A percentile compares a stretch with the other conserved stretches of the same genome.
phyloP scores from a whole-genome alignment of 768 basidiomycete species.

The Psilocybe subaeruginosa region DNA sequence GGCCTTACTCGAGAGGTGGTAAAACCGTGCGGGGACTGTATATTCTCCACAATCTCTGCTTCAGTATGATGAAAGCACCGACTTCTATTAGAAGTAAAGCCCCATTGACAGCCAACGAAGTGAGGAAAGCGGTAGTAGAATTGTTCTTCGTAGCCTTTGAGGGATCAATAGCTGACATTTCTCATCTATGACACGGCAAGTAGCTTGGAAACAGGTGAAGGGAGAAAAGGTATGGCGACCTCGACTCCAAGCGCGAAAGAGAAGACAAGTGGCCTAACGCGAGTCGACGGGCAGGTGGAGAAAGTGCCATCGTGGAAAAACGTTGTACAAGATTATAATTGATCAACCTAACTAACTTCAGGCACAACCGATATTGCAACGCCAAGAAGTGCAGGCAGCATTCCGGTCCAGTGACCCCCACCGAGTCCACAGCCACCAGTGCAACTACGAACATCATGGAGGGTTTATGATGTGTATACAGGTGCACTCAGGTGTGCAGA shows the following conservation, averaged over 20 bases:
- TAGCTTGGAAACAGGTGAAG: not conserved
- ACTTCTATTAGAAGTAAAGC: slow-evolving; percentile 50
- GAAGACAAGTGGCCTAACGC: not conserved
- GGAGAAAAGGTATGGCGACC: not conserved
- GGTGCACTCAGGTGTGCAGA: too few species aligned
- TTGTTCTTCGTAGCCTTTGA: slow-evolving; percentile 28
- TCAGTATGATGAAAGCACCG: slow-evolving; percentile 57
- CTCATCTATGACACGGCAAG: not conserved
- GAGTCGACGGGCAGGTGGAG: not conserved
- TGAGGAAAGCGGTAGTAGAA: slow-evolving; percentile 56
- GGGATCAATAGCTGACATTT: slow-evolving; percentile 32
- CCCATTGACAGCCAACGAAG: slow-evolving; percentile 61
- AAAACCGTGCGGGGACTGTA: slow-evolving; percentile 66
- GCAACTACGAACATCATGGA: too few species aligned
- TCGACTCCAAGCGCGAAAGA: not conserved
- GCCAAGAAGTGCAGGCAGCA: not conserved
- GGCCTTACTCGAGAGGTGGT: slow-evolving; percentile 54
- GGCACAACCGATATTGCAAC: not conserved
- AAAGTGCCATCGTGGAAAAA: not conserved
- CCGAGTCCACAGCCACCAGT: too few species aligned
- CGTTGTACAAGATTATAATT: not conserved
- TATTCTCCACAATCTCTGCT: slow-evolving; percentile 57
- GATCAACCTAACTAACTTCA: not conserved
- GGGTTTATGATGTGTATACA: too few species aligned
- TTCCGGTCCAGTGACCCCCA: too few species aligned